Base-by-base conservation (phyloP, 2,329 filamentous ascomycete genomes). In the Lachnellula cervina region DNA sequence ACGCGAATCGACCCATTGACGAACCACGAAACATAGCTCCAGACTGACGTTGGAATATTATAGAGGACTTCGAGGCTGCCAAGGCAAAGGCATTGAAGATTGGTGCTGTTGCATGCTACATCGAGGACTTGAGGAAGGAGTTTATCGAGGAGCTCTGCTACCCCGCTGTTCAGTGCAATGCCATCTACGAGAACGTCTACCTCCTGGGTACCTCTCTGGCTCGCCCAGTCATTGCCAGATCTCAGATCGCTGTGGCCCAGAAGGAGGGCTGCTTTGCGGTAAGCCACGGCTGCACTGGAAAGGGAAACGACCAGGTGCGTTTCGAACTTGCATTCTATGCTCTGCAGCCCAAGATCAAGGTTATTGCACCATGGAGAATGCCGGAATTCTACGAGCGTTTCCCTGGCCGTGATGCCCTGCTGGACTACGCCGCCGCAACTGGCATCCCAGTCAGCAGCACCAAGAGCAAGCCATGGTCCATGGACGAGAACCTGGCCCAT, bases 141-240 rank as follows among this genome's bases (percentile, higher is more conserved):
- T 92, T 94, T 68, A 82, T 94, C 63, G 87, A 91, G 65, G 82
- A 93, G 76, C 79, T 94, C 45, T 68, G 67, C 62, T 92, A 86
- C 81, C 86, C 82, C 51, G 89, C 89, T 59, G 82, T 94, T 61
- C 87, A 90, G 73, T 89, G 84, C 71, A 84, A 86, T 62, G 83
- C 82, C 59, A 81, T 84, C 71, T 87, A 85, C 70, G 83, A 90
- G 76, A 84, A 85, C 68, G 75, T 79, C 61, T 84, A 84, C 74
- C 76, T 83, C 47, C 76, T 84, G 76, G 80, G 73, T 58, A 86
- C 83, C 53, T 78, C 77, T 44, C 78, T 89, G 58, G 86, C 86
- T 60, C 82, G 86, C 55, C 86, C 86, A 43, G 80, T 88, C 70
- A 89, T 89, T 64, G 86, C 86, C 60, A 78, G 84, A 58, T 81